Evolutionary conservation across 345 rosid species (phyloP).

Genomic region (Cardiospermum halicacabum): DNA sequence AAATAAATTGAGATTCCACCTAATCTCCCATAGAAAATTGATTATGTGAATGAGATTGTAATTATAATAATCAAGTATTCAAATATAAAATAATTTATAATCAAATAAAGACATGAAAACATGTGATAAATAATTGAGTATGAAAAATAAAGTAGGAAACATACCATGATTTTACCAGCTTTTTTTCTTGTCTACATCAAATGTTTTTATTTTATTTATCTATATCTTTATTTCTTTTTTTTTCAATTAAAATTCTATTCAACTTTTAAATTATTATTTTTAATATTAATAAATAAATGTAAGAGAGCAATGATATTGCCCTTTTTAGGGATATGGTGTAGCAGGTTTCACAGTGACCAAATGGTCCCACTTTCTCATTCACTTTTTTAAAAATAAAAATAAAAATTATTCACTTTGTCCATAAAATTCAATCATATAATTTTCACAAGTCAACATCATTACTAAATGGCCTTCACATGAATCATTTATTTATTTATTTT

Average conservation of each 20-base stretch:
- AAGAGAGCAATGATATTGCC: not conserved
- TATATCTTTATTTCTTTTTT: not conserved
- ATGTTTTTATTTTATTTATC: conserved; percentile 13
- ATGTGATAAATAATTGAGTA: conserved; percentile 17
- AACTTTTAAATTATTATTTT: not conserved
- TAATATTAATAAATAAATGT: not conserved
- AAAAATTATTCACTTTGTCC: not conserved
- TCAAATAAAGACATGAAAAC: not conserved
- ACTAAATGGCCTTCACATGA: not conserved
- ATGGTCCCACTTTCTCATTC: conserved; percentile 19
- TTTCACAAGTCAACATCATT: conserved; percentile 18
- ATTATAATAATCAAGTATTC: too few species aligned
- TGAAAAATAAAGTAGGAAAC: conserved; percentile 12
- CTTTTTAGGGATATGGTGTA: conserved; percentile 19
- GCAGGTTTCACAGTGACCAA: conserved; percentile 20
- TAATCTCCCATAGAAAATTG: too few species aligned
- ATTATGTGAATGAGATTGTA: too few species aligned
- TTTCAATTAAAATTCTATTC: not conserved
- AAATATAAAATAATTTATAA: not conserved
- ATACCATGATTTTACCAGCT: conserved; percentile 25
- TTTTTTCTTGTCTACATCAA: conserved; percentile 22
- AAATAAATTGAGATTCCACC: too few species aligned
- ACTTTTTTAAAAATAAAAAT: not conserved
- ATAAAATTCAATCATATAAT: not conserved
- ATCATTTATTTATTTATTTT: not conserved